Conservation (phyloP, 2,329 filamentous ascomycete species). For the Leptographium flavum region DNA sequence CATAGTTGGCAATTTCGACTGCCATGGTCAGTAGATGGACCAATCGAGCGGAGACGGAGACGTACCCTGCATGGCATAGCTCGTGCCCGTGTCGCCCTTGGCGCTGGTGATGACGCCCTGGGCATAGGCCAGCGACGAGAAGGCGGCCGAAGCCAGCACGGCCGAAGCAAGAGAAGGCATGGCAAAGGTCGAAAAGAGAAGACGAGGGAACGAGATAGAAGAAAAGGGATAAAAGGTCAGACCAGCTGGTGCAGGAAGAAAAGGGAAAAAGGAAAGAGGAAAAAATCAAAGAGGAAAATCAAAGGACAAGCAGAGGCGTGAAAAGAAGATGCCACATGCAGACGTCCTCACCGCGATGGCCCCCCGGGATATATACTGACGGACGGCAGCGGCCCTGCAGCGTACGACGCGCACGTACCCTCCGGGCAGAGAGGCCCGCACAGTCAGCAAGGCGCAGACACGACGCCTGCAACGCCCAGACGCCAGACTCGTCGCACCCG, state of each 20-base stretch:
- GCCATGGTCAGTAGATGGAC: neutral
- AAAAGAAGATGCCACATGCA: too few species aligned
- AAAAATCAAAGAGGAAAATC: neutral
- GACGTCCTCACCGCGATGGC: too few species aligned
- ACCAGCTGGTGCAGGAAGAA: neutral
- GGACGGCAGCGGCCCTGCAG: too few species aligned
- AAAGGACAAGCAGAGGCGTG: neutral
- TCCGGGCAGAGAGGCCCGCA: too few species aligned
- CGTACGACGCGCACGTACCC: too few species aligned
- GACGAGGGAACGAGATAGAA: neutral
- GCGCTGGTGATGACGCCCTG: conserved; percentile 1
- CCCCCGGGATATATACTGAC: too few species aligned
- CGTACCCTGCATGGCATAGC: neutral
- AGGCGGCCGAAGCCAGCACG: neutral
- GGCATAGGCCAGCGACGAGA: neutral
- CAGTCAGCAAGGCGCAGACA: too few species aligned
- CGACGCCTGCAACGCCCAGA: too few species aligned
- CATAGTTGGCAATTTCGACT: conserved; percentile 1
- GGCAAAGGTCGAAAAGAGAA: neutral
- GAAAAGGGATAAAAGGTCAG: neutral
- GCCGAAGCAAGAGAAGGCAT: neutral
- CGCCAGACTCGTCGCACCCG: too few species aligned
- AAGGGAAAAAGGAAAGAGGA: neutral
- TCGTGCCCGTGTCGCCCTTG: neutral
- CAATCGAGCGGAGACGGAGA: too few species aligned